phyloP scores from a whole-genome alignment of 2,329 filamentous ascomycete genomes.

The Diaporthe ampelina region DNA sequence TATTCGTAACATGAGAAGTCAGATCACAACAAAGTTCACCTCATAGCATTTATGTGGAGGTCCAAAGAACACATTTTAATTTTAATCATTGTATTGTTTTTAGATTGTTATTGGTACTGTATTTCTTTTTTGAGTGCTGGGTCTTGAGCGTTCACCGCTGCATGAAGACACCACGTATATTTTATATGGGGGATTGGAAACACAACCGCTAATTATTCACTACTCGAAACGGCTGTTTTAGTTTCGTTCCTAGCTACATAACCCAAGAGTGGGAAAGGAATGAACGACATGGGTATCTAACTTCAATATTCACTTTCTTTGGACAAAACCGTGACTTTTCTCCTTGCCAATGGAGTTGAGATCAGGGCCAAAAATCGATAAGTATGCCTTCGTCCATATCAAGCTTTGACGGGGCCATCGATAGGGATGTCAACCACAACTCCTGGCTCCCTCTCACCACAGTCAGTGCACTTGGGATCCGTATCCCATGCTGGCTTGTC shows the following conservation, averaged over 20 bases:
- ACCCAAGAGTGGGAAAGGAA: conserved; percentile 29
- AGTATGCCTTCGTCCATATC: not conserved
- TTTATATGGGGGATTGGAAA: too few relatives aligned
- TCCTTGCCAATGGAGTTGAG: not conserved
- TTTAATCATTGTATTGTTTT: not conserved
- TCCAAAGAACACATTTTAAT: too few relatives aligned
- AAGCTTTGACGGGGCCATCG: not conserved
- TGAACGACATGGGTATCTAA: conserved; percentile 34
- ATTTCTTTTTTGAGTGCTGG: too few relatives aligned
- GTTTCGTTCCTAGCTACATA: conserved; percentile 6
- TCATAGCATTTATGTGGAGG: too few relatives aligned
- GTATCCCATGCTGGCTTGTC: conserved; percentile 40
- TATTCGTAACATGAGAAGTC: too few relatives aligned
- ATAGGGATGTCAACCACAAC: not conserved
- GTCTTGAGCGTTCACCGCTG: too few relatives aligned
- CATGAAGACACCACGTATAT: too few relatives aligned
- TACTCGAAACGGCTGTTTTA: not conserved
- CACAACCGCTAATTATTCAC: too few relatives aligned
- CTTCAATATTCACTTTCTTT: not conserved
- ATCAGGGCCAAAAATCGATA: not conserved
- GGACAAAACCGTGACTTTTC: not conserved
- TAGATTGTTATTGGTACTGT: too few relatives aligned
- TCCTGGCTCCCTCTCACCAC: conserved; percentile 15
- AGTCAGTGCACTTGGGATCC: conserved; percentile 31
- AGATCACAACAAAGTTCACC: too few relatives aligned